phyloP scores from a whole-genome alignment of 2,329 filamentous ascomycete species.

The Diaporthe citriasiana region DNA sequence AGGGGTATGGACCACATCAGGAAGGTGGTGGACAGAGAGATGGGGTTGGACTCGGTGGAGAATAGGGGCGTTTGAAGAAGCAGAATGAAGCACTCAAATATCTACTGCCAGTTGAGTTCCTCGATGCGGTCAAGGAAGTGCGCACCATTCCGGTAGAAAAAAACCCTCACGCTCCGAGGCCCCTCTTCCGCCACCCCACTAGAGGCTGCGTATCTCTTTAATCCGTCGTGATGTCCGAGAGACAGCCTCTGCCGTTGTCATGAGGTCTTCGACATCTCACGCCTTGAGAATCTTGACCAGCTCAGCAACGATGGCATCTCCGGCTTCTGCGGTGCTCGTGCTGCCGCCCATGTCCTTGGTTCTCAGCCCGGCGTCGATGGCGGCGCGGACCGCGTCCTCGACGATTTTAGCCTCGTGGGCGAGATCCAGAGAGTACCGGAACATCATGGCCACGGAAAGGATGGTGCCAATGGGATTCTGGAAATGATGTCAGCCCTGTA shows the following conservation, averaged over 20 bases:
- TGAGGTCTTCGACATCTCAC: constrained; percentile 29
- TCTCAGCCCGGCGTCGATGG: constrained; percentile 26
- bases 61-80: constrained; percentile 24
- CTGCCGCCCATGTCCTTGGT: constrained; percentile 35
- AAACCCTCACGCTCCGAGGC: constrained; percentile 29
- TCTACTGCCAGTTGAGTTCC: constrained; percentile 33
- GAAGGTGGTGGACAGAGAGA: not conserved
- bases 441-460: constrained; percentile 30
- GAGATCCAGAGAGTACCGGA: constrained; percentile 30
- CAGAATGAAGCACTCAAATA: constrained; percentile 25
- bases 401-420: constrained; percentile 26
- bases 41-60: not conserved
- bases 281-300: constrained; percentile 33
- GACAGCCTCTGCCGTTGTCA: constrained; percentile 19
- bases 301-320: constrained; percentile 31
- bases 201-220: constrained; percentile 33
- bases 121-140: constrained; percentile 34
- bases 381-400: constrained; percentile 20
- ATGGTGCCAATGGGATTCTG: constrained; percentile 24
- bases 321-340: constrained; percentile 25
- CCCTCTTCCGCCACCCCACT: constrained; percentile 29
- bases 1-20: not conserved
- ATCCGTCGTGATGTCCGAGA: constrained; percentile 29
- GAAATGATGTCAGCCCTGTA: constrained; percentile 37
- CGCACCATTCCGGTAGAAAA: constrained; percentile 11